A percentile compares a stretch with the other conserved stretches of the same genome.
Conservation (phyloP, 495 filamentous ascomycete genomes). For the Daldinia decipiens region DNA sequence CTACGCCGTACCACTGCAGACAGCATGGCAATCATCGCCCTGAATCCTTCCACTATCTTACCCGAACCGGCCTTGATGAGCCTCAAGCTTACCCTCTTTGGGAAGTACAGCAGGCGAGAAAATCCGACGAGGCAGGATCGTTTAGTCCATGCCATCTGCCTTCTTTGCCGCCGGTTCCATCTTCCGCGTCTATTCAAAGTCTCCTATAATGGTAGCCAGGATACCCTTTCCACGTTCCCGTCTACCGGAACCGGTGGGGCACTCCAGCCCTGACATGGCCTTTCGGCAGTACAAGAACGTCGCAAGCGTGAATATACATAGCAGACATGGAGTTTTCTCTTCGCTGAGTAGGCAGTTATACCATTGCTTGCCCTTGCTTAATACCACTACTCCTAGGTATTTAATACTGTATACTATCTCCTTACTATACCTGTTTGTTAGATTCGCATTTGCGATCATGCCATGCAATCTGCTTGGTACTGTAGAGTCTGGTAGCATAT, state of each 20-base stretch:
- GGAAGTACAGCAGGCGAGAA: constrained; percentile 38
- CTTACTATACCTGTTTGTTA: constrained; percentile 35
- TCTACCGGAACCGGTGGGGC: constrained; percentile 49
- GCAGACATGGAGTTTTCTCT: constrained; percentile 17
- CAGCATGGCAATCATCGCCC: constrained; percentile 41
- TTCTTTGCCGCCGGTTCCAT: constrained; percentile 40
- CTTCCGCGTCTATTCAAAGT: constrained; percentile 35
- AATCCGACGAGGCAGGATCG: constrained; percentile 43
- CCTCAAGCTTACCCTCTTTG: constrained; percentile 37
- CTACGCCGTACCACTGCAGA: constrained; percentile 37
- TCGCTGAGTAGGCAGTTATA: constrained; percentile 1
- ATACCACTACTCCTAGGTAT: neutral
- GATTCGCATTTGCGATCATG: constrained; percentile 27
- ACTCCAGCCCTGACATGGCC: constrained; percentile 23
- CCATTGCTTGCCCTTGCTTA: neutral
- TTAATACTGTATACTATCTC: constrained; percentile 16
- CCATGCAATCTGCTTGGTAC: constrained; percentile 41
- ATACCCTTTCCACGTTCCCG: constrained; percentile 43
- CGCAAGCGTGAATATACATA: constrained; percentile 18
- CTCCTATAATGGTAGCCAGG: constrained; percentile 31
- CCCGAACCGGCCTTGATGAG: constrained; percentile 36
- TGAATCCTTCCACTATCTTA: constrained; percentile 41
- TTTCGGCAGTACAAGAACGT: constrained; percentile 10
- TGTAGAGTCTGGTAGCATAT: constrained; percentile 34
- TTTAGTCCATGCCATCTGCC: constrained; percentile 41